Evolutionary conservation across 2,329 filamentous ascomycete genomes (phyloP).

Genomic region (Dothiorella sarmentorum): DNA sequence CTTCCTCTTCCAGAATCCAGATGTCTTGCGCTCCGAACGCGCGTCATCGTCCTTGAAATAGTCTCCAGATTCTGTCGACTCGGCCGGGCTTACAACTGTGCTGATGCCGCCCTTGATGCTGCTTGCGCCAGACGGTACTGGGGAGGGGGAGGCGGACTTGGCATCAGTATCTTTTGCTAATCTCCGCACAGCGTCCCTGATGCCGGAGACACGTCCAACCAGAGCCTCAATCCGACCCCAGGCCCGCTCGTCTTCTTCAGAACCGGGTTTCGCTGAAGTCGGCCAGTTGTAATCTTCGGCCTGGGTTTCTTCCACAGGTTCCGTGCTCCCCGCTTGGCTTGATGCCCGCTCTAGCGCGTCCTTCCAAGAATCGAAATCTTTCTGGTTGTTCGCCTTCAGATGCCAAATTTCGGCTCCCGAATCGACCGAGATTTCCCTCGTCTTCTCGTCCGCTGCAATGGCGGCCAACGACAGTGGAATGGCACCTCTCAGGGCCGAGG

Average conservation of each 20-base stretch:
- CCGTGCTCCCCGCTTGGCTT: conserved; percentile 41
- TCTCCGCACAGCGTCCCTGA: conserved; percentile 80
- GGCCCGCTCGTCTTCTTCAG: conserved; percentile 66
- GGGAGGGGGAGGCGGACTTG: conserved; percentile 40
- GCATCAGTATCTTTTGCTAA: conserved; percentile 80
- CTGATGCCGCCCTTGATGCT: conserved; percentile 26
- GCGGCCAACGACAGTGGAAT: conserved; percentile 90
- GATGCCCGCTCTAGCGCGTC: conserved; percentile 80
- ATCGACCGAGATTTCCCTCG: conserved; percentile 91
- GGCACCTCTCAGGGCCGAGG: conserved; percentile 84
- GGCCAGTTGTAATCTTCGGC: conserved; percentile 28
- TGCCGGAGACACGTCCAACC: conserved; percentile 81
- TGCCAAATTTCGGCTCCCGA: conserved; percentile 98
- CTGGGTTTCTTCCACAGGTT: conserved; percentile 28
- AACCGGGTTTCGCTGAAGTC: conserved; percentile 23
- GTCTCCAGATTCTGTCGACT: conserved; percentile 47
- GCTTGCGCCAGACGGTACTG: conserved; percentile 34
- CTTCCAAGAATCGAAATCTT: conserved; percentile 87
- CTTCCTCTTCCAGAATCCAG: conserved; percentile 85
- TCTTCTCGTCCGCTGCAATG: conserved; percentile 82
- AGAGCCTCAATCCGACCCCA: conserved; percentile 85
- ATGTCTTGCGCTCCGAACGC: conserved; percentile 58
- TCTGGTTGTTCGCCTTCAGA: conserved; percentile 73
- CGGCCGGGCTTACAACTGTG: conserved; percentile 35
- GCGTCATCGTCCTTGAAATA: conserved; percentile 48